phyloP scores from a whole-genome alignment of 768 basidiomycete genomes.

The Hirschioporus abietinus region DNA sequence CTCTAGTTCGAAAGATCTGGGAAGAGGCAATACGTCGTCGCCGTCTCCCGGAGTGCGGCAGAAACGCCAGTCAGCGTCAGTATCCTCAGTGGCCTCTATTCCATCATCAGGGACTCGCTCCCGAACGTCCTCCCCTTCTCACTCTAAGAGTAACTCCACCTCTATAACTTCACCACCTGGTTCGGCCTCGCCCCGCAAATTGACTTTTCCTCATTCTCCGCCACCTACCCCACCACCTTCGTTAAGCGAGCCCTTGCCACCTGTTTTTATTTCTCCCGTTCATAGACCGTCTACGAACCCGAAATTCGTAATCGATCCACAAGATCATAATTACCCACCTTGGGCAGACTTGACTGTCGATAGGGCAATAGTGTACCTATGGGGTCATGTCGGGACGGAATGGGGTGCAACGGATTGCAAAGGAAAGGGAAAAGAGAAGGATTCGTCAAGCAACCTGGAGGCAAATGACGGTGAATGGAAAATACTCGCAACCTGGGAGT shows the following conservation, averaged over 20 bases:
- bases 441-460: conserved; percentile 5
- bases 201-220: conserved; percentile 17
- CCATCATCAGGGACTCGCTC: conserved; percentile 9
- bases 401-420: conserved; percentile 17
- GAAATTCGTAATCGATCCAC: conserved; percentile 55
- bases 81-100: conserved; percentile 15
- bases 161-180: conserved; percentile 10
- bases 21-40: not conserved
- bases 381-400: conserved; percentile 38
- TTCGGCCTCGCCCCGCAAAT: conserved; percentile 6
- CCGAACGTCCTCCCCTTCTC: conserved; percentile 17
- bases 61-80: conserved; percentile 23
- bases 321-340: conserved; percentile 46
- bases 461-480: conserved; percentile 41
- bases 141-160: conserved; percentile 11
- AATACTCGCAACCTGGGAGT: conserved; percentile 60
- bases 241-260: conserved; percentile 22
- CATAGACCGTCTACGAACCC: conserved; percentile 87
- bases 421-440: conserved; percentile 45
- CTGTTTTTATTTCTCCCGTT: conserved; percentile 73
- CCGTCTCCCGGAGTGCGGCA: not conserved
- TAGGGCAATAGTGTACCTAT: conserved; percentile 51
- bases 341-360: conserved; percentile 50
- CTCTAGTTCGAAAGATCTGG: not conserved
- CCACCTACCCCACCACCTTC: conserved; percentile 19